These are phyloP conservation scores for Candida endomychidarum DNA, from an alignment of 805 yeast species.

Conservation along the genomic window DNA sequence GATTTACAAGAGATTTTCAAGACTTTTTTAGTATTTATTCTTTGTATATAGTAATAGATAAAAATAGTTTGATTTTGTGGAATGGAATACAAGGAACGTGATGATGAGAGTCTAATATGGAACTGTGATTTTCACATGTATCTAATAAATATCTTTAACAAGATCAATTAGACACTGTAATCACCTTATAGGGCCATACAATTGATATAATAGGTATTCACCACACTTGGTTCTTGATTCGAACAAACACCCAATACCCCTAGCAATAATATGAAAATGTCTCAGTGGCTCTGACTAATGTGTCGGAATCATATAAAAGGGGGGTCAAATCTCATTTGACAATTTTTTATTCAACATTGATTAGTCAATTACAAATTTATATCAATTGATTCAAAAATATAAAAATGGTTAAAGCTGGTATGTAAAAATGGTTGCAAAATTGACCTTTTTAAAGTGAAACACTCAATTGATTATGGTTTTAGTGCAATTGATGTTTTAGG, in stretches of 20 bases:
- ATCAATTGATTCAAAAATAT: background rate
- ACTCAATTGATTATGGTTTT: slow-evolving; percentile 1
- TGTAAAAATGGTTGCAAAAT: slow-evolving; percentile 24
- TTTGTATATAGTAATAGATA: too few relatives aligned
- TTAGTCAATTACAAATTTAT: background rate
- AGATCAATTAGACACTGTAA: too few relatives aligned
- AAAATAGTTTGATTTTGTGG: too few relatives aligned
- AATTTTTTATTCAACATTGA: slow-evolving; percentile 6
- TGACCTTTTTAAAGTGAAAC: background rate
- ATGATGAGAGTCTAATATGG: too few relatives aligned
- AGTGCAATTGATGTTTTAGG: slow-evolving; percentile 2
- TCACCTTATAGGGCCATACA: too few relatives aligned
- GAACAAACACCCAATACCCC: background rate
- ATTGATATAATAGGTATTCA: too few relatives aligned
- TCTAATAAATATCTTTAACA: too few relatives aligned
- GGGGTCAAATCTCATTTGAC: slow-evolving; percentile 7
- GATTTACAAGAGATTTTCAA: too few relatives aligned
- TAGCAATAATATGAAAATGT: slow-evolving; percentile 1
- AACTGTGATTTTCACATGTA: too few relatives aligned
- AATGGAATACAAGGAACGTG: too few relatives aligned
- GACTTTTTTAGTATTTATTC: too few relatives aligned
- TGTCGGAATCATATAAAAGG: slow-evolving; percentile 9
- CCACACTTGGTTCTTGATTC: too few relatives aligned
- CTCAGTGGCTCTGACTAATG: slow-evolving; percentile 3
- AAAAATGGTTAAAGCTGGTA: slow-evolving; percentile 66